Evolutionary conservation across 202 grass and related monocot genomes (phyloP), one percentile per base, ranked within the genome.

Genomic region (Panicum hallii): DNA sequence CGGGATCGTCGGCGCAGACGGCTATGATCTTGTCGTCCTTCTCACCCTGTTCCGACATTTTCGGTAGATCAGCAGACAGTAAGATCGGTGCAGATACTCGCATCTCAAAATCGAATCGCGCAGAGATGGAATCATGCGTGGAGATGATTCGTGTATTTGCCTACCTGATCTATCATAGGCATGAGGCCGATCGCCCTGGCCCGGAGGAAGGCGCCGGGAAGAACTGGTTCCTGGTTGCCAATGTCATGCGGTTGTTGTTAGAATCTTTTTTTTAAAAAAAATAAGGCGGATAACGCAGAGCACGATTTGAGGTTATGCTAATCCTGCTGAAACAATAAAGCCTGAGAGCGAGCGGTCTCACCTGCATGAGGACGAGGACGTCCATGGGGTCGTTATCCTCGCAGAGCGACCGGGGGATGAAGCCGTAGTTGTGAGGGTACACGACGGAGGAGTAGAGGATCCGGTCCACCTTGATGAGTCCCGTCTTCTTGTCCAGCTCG

Each of bases 401-500:
- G 85, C 94, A 97, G 42, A 97, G 91, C 5, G 94, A 92, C 38
- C 94, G 86, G 0, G 94, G 94, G 82, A 97, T 85, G 83, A 97
- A 97, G 19, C 94, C 94, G 67, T 97, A 94, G 74, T 97, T 97
- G 79, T 97, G 94, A 40, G 94, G 94, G 82, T 97, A 97, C 11
- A 97, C 91, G 62, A 97, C 90, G 42, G 92, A 97, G 1, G 94
- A 97, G 84, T 94, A 97, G 20, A 97, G 88, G 71, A 97, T 28
- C 1, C 94, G 86, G 68, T 97, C 94, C 34, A 97, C 94, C 92
- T 95, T 98, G 85, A 98, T 98, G 84, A 98, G 63, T 62, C 95
- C 95, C 36, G 92, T 97, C 86, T 94, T 97, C 92, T 97, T 97
- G 90, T 97, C 95, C 58, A 97, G 95, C 75, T 97, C 95, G 84